A percentile compares a stretch with the other conserved stretches of the same genome.
Evolutionary conservation across 805 yeast species (phyloP).

Genomic region (Candida chilensis): DNA sequence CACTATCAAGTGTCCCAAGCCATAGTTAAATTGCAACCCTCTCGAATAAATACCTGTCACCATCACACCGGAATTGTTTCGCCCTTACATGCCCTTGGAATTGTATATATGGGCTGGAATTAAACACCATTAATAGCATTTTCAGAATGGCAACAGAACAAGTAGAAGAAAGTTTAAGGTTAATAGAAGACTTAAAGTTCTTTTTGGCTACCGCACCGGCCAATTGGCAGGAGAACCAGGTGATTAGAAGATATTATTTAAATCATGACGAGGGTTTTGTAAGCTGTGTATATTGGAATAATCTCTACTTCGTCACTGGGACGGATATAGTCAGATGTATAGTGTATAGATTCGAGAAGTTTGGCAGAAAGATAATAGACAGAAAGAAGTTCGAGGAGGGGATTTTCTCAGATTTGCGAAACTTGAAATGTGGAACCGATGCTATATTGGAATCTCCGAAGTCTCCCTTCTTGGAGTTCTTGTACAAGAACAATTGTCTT

Average conservation of each 20-base stretch:
- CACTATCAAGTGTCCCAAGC: no score
- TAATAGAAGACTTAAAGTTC: slow-evolving; percentile 73
- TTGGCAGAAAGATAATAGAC: slow-evolving; percentile 79
- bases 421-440: slow-evolving; percentile 77
- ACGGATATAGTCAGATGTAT: slow-evolving; percentile 93
- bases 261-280: slow-evolving; percentile 88
- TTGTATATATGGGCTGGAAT: neutral
- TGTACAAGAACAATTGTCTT: slow-evolving; percentile 78
- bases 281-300: slow-evolving; percentile 90
- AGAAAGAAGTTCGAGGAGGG: slow-evolving; percentile 96
- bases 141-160: neutral
- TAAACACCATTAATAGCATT: neutral
- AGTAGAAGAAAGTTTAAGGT: slow-evolving; percentile 44
- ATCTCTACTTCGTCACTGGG: slow-evolving; percentile 84
- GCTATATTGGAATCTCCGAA: slow-evolving; percentile 85
- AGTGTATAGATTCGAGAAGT: slow-evolving; percentile 78
- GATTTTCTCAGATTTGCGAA: slow-evolving; percentile 81
- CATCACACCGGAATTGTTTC: no score
- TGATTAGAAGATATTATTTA: slow-evolving; percentile 74
- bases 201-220: slow-evolving; percentile 93
- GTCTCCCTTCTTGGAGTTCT: slow-evolving; percentile 73
- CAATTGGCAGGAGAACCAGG: slow-evolving; percentile 84
- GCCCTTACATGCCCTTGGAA: no score
- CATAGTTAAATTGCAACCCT: no score
- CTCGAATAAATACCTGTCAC: no score